Base-by-base conservation (phyloP, 768 basidiomycete genomes). In the Kwoniella sp. region DNA sequence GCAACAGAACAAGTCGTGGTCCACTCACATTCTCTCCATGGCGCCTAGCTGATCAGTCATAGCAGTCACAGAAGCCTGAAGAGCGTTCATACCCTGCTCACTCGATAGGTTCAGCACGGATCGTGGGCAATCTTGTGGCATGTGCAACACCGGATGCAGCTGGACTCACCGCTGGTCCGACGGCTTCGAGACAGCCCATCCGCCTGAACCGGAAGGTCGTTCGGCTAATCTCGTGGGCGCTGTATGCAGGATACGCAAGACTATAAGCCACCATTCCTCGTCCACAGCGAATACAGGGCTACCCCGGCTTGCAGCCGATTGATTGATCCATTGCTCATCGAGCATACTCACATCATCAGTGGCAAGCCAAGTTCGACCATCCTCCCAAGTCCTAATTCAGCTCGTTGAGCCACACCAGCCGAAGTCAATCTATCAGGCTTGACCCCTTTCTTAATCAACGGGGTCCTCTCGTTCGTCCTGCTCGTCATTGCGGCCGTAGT, bases 21-120 rank as follows among this genome's bases (percentile, higher is more conserved):
- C n/a, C 44, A 91, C 91, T 78, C 90, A 92, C 17, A 91, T 90
- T n/a, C 94, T 85, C 80, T 97, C 93, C 88, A 96, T 91, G 5
- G 84, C 60, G 15, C 75, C 76, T 70, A 97, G 83, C 77, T 91
- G 88, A 71, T 93, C 91, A 1, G 90, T 88, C 86, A 95, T 88
- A 37, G 85, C 83, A 65, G 89, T 88, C 51, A 92, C 82, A 53
- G 91, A 74, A 73, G 80, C 84, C 65, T 84, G 88, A 85, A 94
- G 85, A 0, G 89, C 85, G 80, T 93, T 94, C 49, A 86, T 82
- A 66, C 90, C 90, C 59, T 70, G 30, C 29, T n/a, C 33, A 27
- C 33, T 60, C 17, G 33, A 58, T 70, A 9, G 58, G 25, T 29
- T 58, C 10, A 33, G 33, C 33, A 44, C 21, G n/a, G n/a, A n/a